Percentiles rank a stretch among this genome's conserved stretches.
These are phyloP conservation scores for Phlebiopsis flavidoalba DNA, from an alignment of 768 basidiomycete genomes.

Conservation along the genomic window DNA sequence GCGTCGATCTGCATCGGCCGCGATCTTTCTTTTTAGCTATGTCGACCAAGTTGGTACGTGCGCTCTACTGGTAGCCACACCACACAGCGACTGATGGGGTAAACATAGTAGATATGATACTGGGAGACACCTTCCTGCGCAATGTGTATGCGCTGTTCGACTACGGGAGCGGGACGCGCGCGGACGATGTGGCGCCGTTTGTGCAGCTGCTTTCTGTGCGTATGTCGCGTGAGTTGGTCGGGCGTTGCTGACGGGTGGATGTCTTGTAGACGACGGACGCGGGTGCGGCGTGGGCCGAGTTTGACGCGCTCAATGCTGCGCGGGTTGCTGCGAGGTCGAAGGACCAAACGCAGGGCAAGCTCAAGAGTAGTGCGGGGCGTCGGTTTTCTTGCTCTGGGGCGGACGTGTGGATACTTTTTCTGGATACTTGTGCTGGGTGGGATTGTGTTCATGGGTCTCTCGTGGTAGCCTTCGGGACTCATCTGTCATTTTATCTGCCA, in stretches of 20 bases:
- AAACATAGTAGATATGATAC: conserved; percentile 10
- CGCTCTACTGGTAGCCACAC: not conserved
- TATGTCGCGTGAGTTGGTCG: too few relatives aligned
- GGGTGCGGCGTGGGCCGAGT: conserved; percentile 5
- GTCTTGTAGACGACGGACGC: conserved; percentile 4
- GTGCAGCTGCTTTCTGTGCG: conserved; percentile 12
- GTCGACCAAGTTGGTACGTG: not conserved
- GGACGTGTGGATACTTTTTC: not conserved
- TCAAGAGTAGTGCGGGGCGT: not conserved
- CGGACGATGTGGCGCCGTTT: not conserved
- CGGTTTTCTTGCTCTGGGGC: not conserved
- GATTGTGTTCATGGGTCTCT: too few relatives aligned
- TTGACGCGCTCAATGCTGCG: conserved; percentile 6
- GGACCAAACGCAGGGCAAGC: not conserved
- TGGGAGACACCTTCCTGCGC: conserved; percentile 18
- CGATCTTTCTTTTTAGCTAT: conserved; percentile 10
- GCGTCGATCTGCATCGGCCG: not conserved
- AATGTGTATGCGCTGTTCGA: conserved; percentile 16
- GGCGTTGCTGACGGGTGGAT: too few relatives aligned
- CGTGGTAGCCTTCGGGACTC: too few relatives aligned
- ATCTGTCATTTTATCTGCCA: too few relatives aligned
- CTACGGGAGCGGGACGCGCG: conserved; percentile 9
- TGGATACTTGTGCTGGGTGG: not conserved
- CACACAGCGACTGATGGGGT: not conserved
- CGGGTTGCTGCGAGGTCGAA: not conserved